Base-by-base conservation (phyloP, 2,329 filamentous ascomycete genomes). In the Pestalotiopsis sp. region DNA sequence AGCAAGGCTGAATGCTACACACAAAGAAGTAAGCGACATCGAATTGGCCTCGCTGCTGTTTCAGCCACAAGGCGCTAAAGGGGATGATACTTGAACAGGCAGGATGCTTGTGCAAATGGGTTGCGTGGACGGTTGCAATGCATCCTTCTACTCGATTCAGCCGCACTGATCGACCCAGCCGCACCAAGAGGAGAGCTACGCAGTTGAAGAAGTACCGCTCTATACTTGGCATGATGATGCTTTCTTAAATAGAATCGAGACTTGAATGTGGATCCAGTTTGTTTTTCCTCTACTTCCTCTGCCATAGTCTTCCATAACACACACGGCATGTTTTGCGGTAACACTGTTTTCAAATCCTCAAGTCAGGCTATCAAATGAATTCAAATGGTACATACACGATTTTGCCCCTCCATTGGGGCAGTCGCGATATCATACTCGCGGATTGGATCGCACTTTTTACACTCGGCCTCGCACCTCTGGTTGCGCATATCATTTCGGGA, bases 381-480 rank as follows among this genome's bases (percentile, higher is more conserved):
- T 58, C 20, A 9, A 58, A 58, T 27, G 56, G 56, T 4, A 39
- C 36, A 7, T 62, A 31, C 59, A 31, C 17, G 4, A 38, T 62
- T 14, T 3, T 39, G 25, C 59, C 59, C 59, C 23, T 62, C 31
- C 17, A 39, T 1, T 39, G 36, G 25, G 36, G 36, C 11, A 66
- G 64, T 20, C 25, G 57, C 5, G 17, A 20, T 17, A 66, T 58
- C 11, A 38, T 49, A 13, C 20, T 66, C 7, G 27, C 64, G n/a
- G 64, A 66, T 13, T 66, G 64, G 64, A 23, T 66, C 25, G 25
- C 45, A 9, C 64, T 66, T 25, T 59, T 66, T 14, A 66, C 64
- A 14, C 52, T 56, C 17, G 17, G 68, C 36, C 64, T 72, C n/a
- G 69, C 70, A n/a, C 70, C 70, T 23, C 66, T 72, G 11, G 66